These are phyloP conservation scores for Cyathus striatus DNA, from an alignment of 768 basidiomycete species.

Conservation along the genomic window DNA sequence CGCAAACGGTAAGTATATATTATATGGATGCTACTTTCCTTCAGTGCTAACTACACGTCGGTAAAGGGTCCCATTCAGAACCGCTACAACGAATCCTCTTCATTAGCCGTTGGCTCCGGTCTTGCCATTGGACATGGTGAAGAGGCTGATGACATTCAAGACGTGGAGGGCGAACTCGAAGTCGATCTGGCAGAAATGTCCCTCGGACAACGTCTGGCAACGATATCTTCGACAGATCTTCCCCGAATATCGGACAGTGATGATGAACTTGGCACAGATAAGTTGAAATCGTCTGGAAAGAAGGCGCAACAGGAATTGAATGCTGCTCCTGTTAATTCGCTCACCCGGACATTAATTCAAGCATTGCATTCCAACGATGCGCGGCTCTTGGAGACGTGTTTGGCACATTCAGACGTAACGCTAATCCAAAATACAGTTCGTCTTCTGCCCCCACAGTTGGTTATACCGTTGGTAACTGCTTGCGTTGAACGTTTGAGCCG, in stretches of 20 bases:
- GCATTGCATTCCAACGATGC: constrained; percentile 94
- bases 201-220: constrained; percentile 84
- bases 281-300: constrained; percentile 25
- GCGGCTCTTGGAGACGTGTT: constrained; percentile 79
- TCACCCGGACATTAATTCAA: constrained; percentile 92
- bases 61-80: constrained; percentile 50
- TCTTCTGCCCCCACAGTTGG: constrained; percentile 80
- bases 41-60: constrained; percentile 30
- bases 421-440: constrained; percentile 86
- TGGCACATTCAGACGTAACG: constrained; percentile 74
- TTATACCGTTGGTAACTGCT: constrained; percentile 79
- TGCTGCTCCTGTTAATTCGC: constrained; percentile 74
- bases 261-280: constrained; percentile 24
- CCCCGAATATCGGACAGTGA: constrained; percentile 42
- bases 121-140: constrained; percentile 58
- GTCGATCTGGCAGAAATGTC: constrained; percentile 87
- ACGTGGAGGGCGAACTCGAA: constrained; percentile 68
- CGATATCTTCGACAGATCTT: constrained; percentile 51
- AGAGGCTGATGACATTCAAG: constrained; percentile 43
- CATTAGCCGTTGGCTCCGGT: constrained; percentile 64
- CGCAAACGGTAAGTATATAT: not conserved
- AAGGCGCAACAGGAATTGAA: constrained; percentile 25
- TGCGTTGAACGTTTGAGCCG: constrained; percentile 87
- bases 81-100: constrained; percentile 63
- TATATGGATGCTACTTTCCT: not conserved